Base-by-base conservation (phyloP, 2,329 filamentous ascomycete species). In the Hypoxylon sp. region DNA sequence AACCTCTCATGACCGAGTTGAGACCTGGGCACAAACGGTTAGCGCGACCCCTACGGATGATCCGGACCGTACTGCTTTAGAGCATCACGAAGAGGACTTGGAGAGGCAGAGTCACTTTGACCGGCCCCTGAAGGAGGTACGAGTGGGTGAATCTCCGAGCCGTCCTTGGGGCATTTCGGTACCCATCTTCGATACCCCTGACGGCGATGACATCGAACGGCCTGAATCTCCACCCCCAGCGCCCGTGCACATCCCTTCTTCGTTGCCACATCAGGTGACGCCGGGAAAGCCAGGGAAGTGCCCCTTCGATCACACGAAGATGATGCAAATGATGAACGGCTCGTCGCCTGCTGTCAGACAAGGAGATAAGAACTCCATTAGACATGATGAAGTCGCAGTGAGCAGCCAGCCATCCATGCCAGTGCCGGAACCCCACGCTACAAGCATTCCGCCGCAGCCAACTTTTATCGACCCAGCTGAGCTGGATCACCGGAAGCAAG, bases 101-200 rank as follows among this genome's bases (percentile, higher is more conserved):
- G 84, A 89, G 46, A 85, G 93, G 59, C 83, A 88, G 67, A 85
- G 89, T 59, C 91, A 89, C 72, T 97, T 97, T 74, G 93, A 97
- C 69, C 87, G 94, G 46, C 89, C 91, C 0, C 77, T 98, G 54
- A 92, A 94, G 74, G 94, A 97, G 71, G 87, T 98, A 8, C 86
- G 94, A n/a, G 89, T 98, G 20, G 94, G 94, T 44, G 94, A 98
- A 78, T 97, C 92, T 13, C 94, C 94, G 4, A 97, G 91, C 76
- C 85, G 94, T 46, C 94, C 94, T 13, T 97, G 94, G 94, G 94
- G 94, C 5, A 97, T 97, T 54, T 87, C 88, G 4, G 89, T 97
- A 0, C 94, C 94, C 2, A 77, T 87, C 37, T 81, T 85, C 65
- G 81, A 85, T 59, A 67, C 68, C 52, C 67, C 75, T 5, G 72